A percentile compares a stretch with the other conserved stretches of the same genome.
phyloP scores from a whole-genome alignment of 73 alveolate species.

The Blepharisma stoltei region DNA sequence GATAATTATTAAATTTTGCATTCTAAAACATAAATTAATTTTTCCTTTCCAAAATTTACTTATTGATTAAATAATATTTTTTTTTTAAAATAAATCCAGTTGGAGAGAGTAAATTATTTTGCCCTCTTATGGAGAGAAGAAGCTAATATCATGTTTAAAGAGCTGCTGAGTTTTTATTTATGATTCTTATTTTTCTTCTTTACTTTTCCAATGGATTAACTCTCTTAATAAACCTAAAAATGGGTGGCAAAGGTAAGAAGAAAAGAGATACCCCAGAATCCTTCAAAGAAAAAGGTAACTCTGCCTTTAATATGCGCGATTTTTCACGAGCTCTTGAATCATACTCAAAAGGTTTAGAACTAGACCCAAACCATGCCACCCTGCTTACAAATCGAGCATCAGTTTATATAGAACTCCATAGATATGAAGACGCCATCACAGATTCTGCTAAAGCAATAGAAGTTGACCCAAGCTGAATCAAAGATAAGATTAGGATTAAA shows the following conservation, averaged over 20 bases:
- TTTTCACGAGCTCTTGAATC: constrained; percentile 77
- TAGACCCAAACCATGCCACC: constrained; percentile 70
- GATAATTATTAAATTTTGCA: too few species aligned
- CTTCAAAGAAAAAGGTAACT: constrained; percentile 79
- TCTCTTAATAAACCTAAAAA: background rate
- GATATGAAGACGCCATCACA: constrained; percentile 66
- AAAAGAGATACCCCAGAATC: background rate
- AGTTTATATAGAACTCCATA: constrained; percentile 58
- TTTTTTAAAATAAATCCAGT: too few species aligned
- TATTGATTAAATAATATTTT: too few species aligned
- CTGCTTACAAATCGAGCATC: constrained; percentile 81
- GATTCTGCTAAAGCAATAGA: constrained; percentile 78
- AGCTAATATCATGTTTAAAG: too few species aligned
- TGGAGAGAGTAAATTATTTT: too few species aligned
- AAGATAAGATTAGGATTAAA: too few species aligned
- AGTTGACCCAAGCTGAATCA: constrained; percentile 75
- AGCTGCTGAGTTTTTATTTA: too few species aligned
- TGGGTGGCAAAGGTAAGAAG: constrained; percentile 27
- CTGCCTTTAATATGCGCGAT: constrained; percentile 75
- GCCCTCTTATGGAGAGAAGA: too few species aligned
- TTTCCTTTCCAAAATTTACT: too few species aligned
- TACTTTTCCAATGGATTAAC: too few species aligned
- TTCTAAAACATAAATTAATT: too few species aligned
- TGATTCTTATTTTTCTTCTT: too few species aligned
- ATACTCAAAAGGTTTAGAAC: constrained; percentile 73